Conservation (phyloP, 768 basidiomycete species). For the Cyathus striatus region DNA sequence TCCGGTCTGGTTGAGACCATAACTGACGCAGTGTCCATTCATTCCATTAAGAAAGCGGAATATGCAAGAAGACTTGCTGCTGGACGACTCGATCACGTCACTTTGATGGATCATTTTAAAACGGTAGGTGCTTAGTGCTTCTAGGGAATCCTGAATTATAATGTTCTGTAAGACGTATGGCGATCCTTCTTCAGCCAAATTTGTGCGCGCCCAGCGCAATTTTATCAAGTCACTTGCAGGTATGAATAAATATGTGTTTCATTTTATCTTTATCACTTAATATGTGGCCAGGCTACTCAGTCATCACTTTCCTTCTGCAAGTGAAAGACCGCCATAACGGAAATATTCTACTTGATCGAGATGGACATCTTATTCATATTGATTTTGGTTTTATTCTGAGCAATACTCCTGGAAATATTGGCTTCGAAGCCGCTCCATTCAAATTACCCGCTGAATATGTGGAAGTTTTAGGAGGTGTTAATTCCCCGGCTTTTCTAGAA, state of each 20-base stretch:
- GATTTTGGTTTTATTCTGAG: conserved; percentile 98
- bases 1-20: conserved; percentile 98
- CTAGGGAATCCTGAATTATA: neutral
- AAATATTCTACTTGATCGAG: conserved; percentile 92
- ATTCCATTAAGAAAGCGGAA: conserved; percentile 98
- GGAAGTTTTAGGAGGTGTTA: conserved; percentile 87
- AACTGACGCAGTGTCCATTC: conserved; percentile 96
- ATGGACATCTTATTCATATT: conserved; percentile 94
- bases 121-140: conserved; percentile 43
- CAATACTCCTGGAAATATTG: conserved; percentile 95
- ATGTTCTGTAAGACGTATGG: conserved; percentile 69
- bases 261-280: neutral
- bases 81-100: conserved; percentile 82
- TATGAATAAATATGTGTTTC: conserved; percentile 18
- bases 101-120: conserved; percentile 87
- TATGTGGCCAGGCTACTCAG: conserved; percentile 67
- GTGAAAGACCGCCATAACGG: conserved; percentile 99
- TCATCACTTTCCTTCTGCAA: conserved; percentile 94
- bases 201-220: conserved; percentile 84
- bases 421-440: conserved; percentile 99
- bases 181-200: conserved; percentile 81
- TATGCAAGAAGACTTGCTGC: conserved; percentile 85
- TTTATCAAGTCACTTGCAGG: conserved; percentile 92
- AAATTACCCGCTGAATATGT: conserved; percentile 94
- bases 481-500: conserved; percentile 70